phyloP scores from a whole-genome alignment of 2,329 filamentous ascomycete species.

The Colletotrichum sp. region DNA sequence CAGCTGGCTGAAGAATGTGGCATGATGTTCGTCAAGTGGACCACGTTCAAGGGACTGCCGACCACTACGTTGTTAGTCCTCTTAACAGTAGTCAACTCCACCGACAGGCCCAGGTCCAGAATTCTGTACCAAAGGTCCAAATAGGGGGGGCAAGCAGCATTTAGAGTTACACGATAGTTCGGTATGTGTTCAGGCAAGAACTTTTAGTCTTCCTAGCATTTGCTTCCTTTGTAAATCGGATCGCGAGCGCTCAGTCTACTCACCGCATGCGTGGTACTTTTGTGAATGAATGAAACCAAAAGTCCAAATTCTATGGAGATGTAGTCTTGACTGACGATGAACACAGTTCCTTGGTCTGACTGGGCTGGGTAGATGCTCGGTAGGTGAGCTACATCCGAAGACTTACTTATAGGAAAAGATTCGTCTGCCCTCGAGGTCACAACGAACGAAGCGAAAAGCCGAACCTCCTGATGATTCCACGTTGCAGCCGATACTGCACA shows the following conservation, averaged over 20 bases:
- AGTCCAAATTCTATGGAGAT: neutral
- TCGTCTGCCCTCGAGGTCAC: too few relatives aligned
- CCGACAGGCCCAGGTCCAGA: neutral
- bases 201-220: neutral
- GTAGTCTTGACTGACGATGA: rapidly evolving
- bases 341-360: neutral
- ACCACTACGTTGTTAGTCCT: rapidly evolving
- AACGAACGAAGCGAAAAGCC: too few relatives aligned
- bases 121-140: neutral
- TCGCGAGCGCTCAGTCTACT: neutral
- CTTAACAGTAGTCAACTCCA: neutral
- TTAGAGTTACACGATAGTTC: neutral
- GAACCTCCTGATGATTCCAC: too few relatives aligned
- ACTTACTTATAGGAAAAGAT: too few relatives aligned
- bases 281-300: neutral
- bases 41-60: neutral
- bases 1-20: neutral
- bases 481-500: too few relatives aligned
- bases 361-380: neutral
- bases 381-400: neutral
- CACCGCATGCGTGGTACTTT: neutral
- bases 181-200: neutral
- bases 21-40: neutral
- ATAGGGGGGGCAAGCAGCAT: neutral
- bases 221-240: neutral